Evolutionary conservation across 2,329 filamentous ascomycete genomes (phyloP).

Genomic region (Zopfia rhizophila): DNA sequence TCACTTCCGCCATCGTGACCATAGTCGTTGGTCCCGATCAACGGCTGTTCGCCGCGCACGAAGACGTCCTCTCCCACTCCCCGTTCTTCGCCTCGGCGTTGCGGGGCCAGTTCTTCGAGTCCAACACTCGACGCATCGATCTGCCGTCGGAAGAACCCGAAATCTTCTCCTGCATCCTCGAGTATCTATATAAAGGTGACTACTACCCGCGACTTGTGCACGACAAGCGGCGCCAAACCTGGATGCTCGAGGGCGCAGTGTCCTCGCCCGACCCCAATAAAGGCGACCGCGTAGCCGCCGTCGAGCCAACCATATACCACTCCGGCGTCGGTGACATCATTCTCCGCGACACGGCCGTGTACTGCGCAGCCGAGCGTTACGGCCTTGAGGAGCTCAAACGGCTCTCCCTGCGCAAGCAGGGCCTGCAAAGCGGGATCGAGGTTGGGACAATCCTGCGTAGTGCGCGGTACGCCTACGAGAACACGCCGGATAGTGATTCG

Average conservation of each 20-base stretch:
- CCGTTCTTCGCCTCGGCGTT: conserved; percentile 82
- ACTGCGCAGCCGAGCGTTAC: conserved; percentile 91
- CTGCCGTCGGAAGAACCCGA: conserved; percentile 85
- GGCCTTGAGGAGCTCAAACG: conserved; percentile 92
- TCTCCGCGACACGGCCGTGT: conserved; percentile 92
- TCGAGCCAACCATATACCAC: conserved; percentile 82
- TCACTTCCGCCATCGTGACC: conserved; percentile 82
- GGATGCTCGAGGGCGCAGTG: conserved; percentile 82
- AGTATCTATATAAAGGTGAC: conserved; percentile 97
- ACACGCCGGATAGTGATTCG: conserved; percentile 93
- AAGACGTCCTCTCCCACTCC: conserved; percentile 88
- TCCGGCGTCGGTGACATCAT: conserved; percentile 78
- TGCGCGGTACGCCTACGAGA: conserved; percentile 93
- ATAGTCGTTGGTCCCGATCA: conserved; percentile 85
- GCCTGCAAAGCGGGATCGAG: conserved; percentile 90
- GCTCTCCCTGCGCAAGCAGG: conserved; percentile 92
- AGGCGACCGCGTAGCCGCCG: conserved; percentile 65
- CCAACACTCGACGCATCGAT: conserved; percentile 77
- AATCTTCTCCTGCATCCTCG: conserved; percentile 91
- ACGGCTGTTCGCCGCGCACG: conserved; percentile 92
- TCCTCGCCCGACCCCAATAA: conserved; percentile 65
- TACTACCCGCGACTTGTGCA: conserved; percentile 91
- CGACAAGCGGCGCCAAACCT: conserved; percentile 86
- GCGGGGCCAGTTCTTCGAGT: conserved; percentile 77
- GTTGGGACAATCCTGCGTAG: conserved; percentile 91